Percentiles rank a stretch among this genome's conserved stretches.
phyloP scores from a whole-genome alignment of 2,329 filamentous ascomycete genomes.

The Escovopsis sp. region DNA sequence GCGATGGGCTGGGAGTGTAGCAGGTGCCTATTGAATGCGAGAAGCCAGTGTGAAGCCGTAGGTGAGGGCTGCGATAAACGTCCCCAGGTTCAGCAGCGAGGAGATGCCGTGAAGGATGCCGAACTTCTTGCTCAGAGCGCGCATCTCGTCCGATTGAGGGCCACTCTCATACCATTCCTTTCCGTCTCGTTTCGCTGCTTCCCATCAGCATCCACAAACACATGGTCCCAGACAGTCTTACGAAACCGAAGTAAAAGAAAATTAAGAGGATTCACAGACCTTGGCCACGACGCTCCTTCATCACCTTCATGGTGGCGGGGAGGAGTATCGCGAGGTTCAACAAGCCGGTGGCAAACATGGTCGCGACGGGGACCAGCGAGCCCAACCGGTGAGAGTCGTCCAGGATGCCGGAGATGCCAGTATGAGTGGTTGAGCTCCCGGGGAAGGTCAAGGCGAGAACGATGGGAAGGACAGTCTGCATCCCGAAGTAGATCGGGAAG shows the following conservation, averaged over 20 bases:
- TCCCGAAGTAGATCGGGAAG: constrained; percentile 77
- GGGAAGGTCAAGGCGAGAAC: constrained; percentile 70
- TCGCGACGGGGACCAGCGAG: constrained; percentile 53
- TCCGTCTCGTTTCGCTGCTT: constrained; percentile 64
- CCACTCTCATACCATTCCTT: constrained; percentile 71
- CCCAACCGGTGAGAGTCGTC: constrained; percentile 45
- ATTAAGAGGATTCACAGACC: constrained; percentile 32
- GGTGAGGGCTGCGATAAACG: constrained; percentile 52
- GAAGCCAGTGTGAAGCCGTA: constrained; percentile 67
- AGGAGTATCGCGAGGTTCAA: constrained; percentile 58
- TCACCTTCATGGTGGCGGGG: constrained; percentile 60
- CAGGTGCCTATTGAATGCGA: constrained; percentile 33
- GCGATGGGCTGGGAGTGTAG: neutral
- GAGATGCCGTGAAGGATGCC: constrained; percentile 68
- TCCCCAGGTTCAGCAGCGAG: constrained; percentile 61
- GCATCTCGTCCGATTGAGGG: constrained; percentile 77
- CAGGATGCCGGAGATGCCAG: constrained; percentile 40
- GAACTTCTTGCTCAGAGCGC: constrained; percentile 64
- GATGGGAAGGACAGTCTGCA: constrained; percentile 64
- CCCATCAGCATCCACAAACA: neutral
- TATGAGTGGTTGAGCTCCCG: constrained; percentile 35
- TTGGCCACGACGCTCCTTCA: constrained; percentile 64
- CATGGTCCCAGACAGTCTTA: neutral
- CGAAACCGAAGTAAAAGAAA: too few species aligned
- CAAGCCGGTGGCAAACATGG: constrained; percentile 56